phyloP scores from a whole-genome alignment of 441 rosid species.

The Gossypium lobatum region DNA sequence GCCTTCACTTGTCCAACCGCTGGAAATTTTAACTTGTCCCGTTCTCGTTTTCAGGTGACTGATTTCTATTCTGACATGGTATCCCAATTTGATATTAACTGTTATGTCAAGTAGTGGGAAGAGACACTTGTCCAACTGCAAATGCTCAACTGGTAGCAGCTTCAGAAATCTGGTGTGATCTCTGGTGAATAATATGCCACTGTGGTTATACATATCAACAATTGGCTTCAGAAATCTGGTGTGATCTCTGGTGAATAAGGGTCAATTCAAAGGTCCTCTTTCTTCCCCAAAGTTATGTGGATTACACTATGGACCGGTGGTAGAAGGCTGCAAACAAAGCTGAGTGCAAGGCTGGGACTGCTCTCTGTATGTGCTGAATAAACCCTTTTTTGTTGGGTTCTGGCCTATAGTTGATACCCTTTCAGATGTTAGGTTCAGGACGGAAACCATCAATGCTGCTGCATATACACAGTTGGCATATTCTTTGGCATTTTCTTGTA shows the following conservation, averaged over 20 bases:
- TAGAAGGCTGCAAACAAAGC: background rate
- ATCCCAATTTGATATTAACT: background rate
- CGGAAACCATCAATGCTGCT: background rate
- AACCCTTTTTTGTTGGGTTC: background rate
- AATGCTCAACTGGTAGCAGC: background rate
- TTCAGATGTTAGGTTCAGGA: background rate
- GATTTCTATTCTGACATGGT: background rate
- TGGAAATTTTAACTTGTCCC: background rate
- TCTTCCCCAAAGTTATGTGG: background rate
- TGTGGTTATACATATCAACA: no score
- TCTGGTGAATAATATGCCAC: background rate
- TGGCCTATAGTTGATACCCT: no score
- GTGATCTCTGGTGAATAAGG: no score
- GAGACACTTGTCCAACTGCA: background rate
- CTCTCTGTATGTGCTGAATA: background rate
- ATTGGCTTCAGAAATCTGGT: background rate
- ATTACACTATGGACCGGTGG: background rate
- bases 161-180: background rate
- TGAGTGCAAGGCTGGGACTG: conserved; percentile 3
- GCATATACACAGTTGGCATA: background rate
- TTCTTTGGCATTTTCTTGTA: background rate
- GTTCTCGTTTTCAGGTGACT: background rate
- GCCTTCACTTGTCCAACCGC: background rate
- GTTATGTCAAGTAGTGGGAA: background rate
- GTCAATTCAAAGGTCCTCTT: background rate